A percentile compares a stretch with the other conserved stretches of the same genome.
Conservation (phyloP, 352 stramenopile species). For the Thraustochytrium sp. region DNA sequence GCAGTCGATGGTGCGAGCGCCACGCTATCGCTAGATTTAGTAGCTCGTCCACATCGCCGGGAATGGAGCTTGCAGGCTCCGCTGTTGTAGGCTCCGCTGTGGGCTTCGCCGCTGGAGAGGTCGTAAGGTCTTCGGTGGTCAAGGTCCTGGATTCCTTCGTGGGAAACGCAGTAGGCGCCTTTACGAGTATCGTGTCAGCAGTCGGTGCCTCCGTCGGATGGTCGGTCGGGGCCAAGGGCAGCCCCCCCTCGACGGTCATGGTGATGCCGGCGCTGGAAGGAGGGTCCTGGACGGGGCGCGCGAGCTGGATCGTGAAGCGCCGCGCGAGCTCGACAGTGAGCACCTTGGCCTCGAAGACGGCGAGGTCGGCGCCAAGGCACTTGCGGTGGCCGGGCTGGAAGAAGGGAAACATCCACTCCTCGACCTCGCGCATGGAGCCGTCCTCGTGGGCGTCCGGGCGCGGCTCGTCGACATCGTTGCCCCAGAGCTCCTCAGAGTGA, state of each 20-base stretch:
- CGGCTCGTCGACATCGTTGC: slow-evolving; percentile 58
- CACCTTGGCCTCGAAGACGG: slow-evolving; percentile 69
- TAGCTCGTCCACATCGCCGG: no score
- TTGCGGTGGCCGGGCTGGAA: slow-evolving; percentile 63
- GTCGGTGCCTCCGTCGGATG: no score
- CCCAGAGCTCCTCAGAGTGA: slow-evolving; percentile 62
- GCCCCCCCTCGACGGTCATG: not conserved
- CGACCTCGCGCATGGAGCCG: slow-evolving; percentile 54
- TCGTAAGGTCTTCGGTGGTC: no score
- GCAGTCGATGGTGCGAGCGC: no score
- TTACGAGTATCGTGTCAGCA: no score
- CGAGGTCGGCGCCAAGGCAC: slow-evolving; percentile 58
- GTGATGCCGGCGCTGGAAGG: not conserved
- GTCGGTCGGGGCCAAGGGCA: no score
- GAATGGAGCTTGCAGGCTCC: no score
- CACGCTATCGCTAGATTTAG: no score
- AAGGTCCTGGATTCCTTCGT: no score
- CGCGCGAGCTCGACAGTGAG: slow-evolving; percentile 45
- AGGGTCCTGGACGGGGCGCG: not conserved
- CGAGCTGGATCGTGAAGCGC: not conserved
- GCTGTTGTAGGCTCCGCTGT: no score
- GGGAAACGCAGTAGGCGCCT: no score
- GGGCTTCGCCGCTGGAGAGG: no score
- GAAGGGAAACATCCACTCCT: slow-evolving; percentile 59
- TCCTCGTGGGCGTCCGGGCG: slow-evolving; percentile 61